These are phyloP conservation scores for Crithidia bombi DNA, from an alignment of 208 protist genomes.

Conservation along the genomic window DNA sequence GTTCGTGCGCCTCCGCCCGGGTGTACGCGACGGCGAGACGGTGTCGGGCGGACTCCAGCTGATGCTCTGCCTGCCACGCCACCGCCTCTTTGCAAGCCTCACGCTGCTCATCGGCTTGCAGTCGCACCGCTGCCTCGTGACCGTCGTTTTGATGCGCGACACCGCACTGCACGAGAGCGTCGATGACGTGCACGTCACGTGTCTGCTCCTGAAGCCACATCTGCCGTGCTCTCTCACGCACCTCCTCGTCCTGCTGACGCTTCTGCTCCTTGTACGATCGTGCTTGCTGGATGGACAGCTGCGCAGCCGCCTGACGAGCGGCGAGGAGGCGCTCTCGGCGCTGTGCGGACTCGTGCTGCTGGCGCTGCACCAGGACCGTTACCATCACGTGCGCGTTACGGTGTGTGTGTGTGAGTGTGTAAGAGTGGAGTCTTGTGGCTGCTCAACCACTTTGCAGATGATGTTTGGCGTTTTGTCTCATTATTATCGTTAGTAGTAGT, in stretches of 20 bases:
- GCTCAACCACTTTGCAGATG: no score
- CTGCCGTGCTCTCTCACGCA: slow-evolving; percentile 37
- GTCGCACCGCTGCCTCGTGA: slow-evolving; percentile 4
- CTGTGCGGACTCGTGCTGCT: slow-evolving; percentile 54
- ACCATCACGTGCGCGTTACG: slow-evolving; percentile 55
- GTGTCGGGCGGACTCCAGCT: slow-evolving; percentile 51
- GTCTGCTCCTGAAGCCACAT: slow-evolving; percentile 46
- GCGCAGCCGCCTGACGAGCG: slow-evolving; percentile 47
- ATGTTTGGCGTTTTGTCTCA: no score
- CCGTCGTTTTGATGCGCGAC: slow-evolving; percentile 34
- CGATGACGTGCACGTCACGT: slow-evolving; percentile 31
- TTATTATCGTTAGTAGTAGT: no score
- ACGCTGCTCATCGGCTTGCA: slow-evolving; percentile 30
- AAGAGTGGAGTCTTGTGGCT: not conserved
- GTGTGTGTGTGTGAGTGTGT: slow-evolving; percentile 4
- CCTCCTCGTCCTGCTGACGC: slow-evolving; percentile 30
- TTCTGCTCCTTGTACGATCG: slow-evolving; percentile 59
- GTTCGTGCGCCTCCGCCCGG: slow-evolving; percentile 29
- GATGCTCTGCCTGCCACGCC: slow-evolving; percentile 66
- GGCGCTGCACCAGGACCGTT: slow-evolving; percentile 48
- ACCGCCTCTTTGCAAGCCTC: slow-evolving; percentile 41
- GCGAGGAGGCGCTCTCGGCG: slow-evolving; percentile 57
- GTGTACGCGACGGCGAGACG: slow-evolving; percentile 51
- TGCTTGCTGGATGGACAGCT: slow-evolving; percentile 49
- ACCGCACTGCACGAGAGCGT: slow-evolving; percentile 32